A percentile compares a stretch with the other conserved stretches of the same genome.
phyloP scores from a whole-genome alignment of 2,329 filamentous ascomycete genomes.

The Domatiomyces catenatus region DNA sequence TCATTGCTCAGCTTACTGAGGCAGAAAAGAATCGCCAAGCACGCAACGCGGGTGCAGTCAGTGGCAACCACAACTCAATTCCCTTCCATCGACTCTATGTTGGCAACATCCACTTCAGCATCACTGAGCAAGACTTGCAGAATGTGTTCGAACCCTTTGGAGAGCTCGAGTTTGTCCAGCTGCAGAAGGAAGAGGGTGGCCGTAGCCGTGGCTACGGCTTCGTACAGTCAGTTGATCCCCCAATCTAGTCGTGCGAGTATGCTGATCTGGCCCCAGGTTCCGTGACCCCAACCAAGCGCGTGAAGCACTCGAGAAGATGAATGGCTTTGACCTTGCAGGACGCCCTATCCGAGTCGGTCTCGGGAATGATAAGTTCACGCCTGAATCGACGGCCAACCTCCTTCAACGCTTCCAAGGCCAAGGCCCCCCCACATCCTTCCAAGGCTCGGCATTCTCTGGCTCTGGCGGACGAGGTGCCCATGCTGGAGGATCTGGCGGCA shows the following conservation, averaged over 20 bases:
- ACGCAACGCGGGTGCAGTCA: slow-evolving; percentile 58
- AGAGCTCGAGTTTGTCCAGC: slow-evolving; percentile 89
- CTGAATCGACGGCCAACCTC: slow-evolving; percentile 85
- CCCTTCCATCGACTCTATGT: slow-evolving; percentile 98
- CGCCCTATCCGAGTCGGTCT: slow-evolving; percentile 96
- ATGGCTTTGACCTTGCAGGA: slow-evolving; percentile 93
- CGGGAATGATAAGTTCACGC: slow-evolving; percentile 99
- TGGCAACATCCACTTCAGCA: slow-evolving; percentile 98
- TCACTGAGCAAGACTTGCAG: slow-evolving; percentile 88
- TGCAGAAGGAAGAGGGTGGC: slow-evolving; percentile 87
- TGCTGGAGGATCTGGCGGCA: slow-evolving; percentile 51
- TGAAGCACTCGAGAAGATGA: slow-evolving; percentile 96
- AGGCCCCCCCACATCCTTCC: slow-evolving; percentile 46
- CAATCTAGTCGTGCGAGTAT: background rate
- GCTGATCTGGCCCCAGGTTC: slow-evolving; percentile 46
- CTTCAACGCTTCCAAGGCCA: slow-evolving; percentile 81
- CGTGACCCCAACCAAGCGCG: slow-evolving; percentile 79
- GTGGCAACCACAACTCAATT: slow-evolving; percentile 60
- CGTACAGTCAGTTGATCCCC: slow-evolving; percentile 62
- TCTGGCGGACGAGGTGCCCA: slow-evolving; percentile 75
- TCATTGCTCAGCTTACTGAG: slow-evolving; percentile 96
- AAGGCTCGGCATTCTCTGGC: slow-evolving; percentile 84
- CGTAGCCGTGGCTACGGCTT: slow-evolving; percentile 94
- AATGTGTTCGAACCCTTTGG: slow-evolving; percentile 97
- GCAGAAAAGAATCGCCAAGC: slow-evolving; percentile 98